Evolutionary conservation across 352 stramenopile genomes (phyloP).

Genomic region (Peronospora destructor): DNA sequence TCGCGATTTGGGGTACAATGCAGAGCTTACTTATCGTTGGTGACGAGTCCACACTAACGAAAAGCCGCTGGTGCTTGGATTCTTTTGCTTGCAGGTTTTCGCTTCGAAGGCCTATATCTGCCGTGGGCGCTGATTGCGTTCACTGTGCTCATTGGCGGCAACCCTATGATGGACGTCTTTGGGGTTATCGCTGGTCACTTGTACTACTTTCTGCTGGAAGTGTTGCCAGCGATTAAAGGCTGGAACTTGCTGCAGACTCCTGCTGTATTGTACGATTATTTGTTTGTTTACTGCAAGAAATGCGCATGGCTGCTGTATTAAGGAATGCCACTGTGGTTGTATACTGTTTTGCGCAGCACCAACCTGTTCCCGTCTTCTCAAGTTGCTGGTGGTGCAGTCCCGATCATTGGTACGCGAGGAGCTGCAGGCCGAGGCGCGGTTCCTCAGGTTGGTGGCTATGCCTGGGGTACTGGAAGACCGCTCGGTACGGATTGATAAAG

Average conservation of each 20-base stretch:
- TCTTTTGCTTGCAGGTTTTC: constrained; percentile 45
- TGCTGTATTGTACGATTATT: constrained; percentile 54
- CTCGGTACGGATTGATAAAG: constrained; percentile 32
- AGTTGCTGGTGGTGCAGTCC: constrained; percentile 28
- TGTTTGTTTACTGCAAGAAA: neutral
- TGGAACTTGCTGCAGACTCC: constrained; percentile 82
- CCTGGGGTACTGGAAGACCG: constrained; percentile 57
- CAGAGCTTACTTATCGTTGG: neutral
- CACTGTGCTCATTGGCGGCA: constrained; percentile 80
- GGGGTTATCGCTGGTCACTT: constrained; percentile 80
- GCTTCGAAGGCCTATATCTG: constrained; percentile 82
- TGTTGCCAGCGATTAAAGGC: constrained; percentile 78
- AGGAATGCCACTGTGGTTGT: constrained; percentile 2
- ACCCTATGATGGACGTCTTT: constrained; percentile 83
- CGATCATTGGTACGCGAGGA: constrained; percentile 58
- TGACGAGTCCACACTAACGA: neutral
- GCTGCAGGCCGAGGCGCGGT: constrained; percentile 25
- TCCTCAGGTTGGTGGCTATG: constrained; percentile 46
- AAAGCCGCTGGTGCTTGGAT: constrained; percentile 2
- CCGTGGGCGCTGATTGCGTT: constrained; percentile 87
- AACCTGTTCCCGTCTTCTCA: constrained; percentile 69
- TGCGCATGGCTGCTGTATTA: constrained; percentile 2
- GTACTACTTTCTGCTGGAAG: constrained; percentile 88
- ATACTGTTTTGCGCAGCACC: constrained; percentile 13
- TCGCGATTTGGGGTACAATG: constrained; percentile 72